A percentile compares a stretch with the other conserved stretches of the same genome.
Conservation (phyloP, 306 rosid species). For the Arachis stenosperma region DNA sequence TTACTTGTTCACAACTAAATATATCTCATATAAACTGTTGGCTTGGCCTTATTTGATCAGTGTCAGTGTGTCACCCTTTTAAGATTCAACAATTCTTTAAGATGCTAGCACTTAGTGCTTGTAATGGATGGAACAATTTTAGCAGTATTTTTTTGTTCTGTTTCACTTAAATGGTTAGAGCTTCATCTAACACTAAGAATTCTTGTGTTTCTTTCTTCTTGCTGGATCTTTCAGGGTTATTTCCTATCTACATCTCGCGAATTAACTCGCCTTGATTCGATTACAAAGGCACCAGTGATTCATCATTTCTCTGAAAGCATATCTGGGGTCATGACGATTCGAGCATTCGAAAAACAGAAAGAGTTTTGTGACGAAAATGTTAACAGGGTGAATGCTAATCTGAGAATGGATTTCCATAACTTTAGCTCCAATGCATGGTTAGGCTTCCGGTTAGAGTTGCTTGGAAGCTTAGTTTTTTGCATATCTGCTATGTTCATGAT, state of each 20-base stretch:
- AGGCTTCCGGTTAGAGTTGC: conserved; percentile 87
- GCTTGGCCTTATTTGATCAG: neutral
- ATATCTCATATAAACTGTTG: conserved; percentile 19
- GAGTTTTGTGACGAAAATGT: conserved; percentile 64
- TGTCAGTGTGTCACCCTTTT: neutral
- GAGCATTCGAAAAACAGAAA: conserved; percentile 64
- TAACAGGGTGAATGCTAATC: conserved; percentile 69
- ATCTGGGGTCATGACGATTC: conserved; percentile 88
- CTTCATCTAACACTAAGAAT: neutral
- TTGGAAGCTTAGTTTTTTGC: conserved; percentile 81
- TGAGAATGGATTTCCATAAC: conserved; percentile 96
- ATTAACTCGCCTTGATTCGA: conserved; percentile 83
- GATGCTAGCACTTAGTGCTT: neutral
- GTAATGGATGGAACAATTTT: neutral
- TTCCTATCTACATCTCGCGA: conserved; percentile 89
- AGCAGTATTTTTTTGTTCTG: neutral
- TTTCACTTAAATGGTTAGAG: neutral
- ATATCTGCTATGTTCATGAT: conserved; percentile 84
- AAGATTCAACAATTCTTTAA: neutral
- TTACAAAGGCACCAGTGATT: conserved; percentile 94
- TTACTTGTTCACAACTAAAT: conserved; percentile 3
- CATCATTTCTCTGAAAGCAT: conserved; percentile 97
- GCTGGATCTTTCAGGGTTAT: conserved; percentile 61
- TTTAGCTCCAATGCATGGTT: conserved; percentile 91
- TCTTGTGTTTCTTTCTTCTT: neutral